These are phyloP conservation scores for Grammothele lineata DNA, from an alignment of 768 basidiomycete species.

Conservation along the genomic window DNA sequence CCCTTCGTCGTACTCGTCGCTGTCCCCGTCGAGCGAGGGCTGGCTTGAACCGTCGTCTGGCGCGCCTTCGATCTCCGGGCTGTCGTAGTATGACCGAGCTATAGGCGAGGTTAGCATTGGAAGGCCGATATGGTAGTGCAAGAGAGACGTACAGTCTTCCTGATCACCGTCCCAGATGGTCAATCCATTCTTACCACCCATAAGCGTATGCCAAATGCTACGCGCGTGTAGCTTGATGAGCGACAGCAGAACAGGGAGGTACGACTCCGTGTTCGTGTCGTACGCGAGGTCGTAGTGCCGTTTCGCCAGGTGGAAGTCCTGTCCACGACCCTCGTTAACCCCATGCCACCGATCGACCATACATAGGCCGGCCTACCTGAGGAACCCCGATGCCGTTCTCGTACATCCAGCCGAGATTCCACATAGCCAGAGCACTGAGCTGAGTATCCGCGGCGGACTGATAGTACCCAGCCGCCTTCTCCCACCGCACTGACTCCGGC, in stretches of 20 bases:
- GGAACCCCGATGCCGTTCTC: constrained; percentile 93
- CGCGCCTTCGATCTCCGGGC: constrained; percentile 20
- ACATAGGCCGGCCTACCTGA: constrained; percentile 65
- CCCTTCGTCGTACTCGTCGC: constrained; percentile 25
- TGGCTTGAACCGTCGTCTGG: constrained; percentile 1
- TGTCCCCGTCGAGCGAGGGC: constrained; percentile 5
- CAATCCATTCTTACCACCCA: constrained; percentile 59
- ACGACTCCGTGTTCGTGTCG: constrained; percentile 86
- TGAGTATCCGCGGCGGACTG: constrained; percentile 93
- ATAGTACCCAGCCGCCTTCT: constrained; percentile 92
- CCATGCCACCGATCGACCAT: no score
- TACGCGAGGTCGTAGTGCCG: constrained; percentile 89
- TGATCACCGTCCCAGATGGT: constrained; percentile 62
- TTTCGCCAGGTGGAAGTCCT: constrained; percentile 97
- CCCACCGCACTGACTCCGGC: constrained; percentile 60
- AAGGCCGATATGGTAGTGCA: no score
- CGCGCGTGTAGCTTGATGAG: constrained; percentile 76
- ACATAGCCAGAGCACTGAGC: constrained; percentile 91
- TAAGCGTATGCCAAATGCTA: constrained; percentile 74
- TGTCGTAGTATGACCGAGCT: constrained; percentile 16
- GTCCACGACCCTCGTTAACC: not conserved
- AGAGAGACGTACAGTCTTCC: constrained; percentile 35
- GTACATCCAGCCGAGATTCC: constrained; percentile 99
- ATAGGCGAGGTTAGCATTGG: not conserved
- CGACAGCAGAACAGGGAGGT: constrained; percentile 81